Conservation (phyloP, 1,284 basidiomycete species). For the Melanopsichium pennsylvanicum region DNA sequence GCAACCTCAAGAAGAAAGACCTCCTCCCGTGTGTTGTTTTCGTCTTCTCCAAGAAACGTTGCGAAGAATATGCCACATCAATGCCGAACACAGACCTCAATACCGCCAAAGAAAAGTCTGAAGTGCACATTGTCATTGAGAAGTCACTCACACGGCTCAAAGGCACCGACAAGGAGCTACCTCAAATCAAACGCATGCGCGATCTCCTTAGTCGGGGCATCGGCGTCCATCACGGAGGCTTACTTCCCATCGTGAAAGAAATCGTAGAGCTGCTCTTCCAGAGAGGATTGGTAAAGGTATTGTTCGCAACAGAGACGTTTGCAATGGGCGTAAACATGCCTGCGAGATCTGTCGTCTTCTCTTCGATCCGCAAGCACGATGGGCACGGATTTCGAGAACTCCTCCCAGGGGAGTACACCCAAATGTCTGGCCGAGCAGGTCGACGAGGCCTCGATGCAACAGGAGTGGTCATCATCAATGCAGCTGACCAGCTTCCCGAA, state of each 20-base stretch:
- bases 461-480: conserved; percentile 88
- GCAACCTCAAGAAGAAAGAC: conserved; percentile 81
- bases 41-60: conserved; percentile 94
- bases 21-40: conserved; percentile 95
- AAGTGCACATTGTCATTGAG: conserved; percentile 93
- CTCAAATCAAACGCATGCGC: conserved; percentile 91
- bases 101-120: conserved; percentile 86
- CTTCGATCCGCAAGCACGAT: conserved; percentile 93
- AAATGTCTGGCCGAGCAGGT: conserved; percentile 98
- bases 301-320: conserved; percentile 99
- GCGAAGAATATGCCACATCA: conserved; percentile 93
- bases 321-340: conserved; percentile 99
- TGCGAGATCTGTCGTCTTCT: conserved; percentile 95
- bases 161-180: conserved; percentile 86
- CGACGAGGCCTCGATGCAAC: conserved; percentile 93
- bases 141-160: conserved; percentile 88
- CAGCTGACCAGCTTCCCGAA: conserved; percentile 83
- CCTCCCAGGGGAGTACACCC: conserved; percentile 77
- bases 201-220: conserved; percentile 91
- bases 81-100: conserved; percentile 89
- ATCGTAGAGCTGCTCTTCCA: conserved; percentile 92
- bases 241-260: conserved; percentile 96
- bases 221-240: conserved; percentile 95
- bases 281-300: conserved; percentile 91
- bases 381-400: conserved; percentile 86